Percentiles rank a stretch among this genome's conserved stretches.
Evolutionary conservation across 1,139 yeast species (phyloP).

Genomic region (Suhomyces anneliseae): DNA sequence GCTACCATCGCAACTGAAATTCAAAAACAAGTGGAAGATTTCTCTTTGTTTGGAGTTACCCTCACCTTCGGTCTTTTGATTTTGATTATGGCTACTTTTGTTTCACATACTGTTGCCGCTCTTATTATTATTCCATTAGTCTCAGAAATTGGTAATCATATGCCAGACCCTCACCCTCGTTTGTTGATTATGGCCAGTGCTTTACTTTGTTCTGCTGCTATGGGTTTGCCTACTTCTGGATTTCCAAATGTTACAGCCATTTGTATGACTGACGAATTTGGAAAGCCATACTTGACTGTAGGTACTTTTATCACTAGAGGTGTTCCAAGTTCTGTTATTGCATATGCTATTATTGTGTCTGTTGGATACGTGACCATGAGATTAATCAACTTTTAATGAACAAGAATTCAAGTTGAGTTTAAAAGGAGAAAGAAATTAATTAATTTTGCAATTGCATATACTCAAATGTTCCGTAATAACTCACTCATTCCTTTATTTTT

Average conservation of each 20-base stretch:
- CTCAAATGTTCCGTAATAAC: too few species aligned
- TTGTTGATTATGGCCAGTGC: slow-evolving; percentile 68
- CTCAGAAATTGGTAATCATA: slow-evolving; percentile 61
- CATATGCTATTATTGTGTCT: slow-evolving; percentile 56
- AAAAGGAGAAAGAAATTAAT: too few species aligned
- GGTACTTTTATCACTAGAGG: slow-evolving; percentile 69
- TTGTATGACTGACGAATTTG: slow-evolving; percentile 71
- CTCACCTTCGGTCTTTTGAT: slow-evolving; percentile 67
- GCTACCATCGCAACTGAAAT: slow-evolving; percentile 61
- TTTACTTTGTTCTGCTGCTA: slow-evolving; percentile 68
- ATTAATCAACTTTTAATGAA: slow-evolving; percentile 36
- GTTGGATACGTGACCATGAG: slow-evolving; percentile 70
- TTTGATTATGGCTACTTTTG: slow-evolving; percentile 70
- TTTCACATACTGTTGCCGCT: slow-evolving; percentile 77
- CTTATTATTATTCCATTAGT: slow-evolving; percentile 70
- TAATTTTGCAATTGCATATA: too few species aligned
- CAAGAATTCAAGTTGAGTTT: not conserved
- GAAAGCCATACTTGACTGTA: slow-evolving; percentile 65
- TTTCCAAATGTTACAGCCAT: slow-evolving; percentile 82
- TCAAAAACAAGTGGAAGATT: slow-evolving; percentile 55
- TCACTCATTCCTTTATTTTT: too few species aligned
- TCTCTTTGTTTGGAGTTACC: slow-evolving; percentile 58
- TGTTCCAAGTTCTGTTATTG: slow-evolving; percentile 62
- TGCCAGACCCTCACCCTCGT: slow-evolving; percentile 57
- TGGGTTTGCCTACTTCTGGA: slow-evolving; percentile 77